phyloP scores from a whole-genome alignment of 768 basidiomycete species.

The Tylopilus felleus region DNA sequence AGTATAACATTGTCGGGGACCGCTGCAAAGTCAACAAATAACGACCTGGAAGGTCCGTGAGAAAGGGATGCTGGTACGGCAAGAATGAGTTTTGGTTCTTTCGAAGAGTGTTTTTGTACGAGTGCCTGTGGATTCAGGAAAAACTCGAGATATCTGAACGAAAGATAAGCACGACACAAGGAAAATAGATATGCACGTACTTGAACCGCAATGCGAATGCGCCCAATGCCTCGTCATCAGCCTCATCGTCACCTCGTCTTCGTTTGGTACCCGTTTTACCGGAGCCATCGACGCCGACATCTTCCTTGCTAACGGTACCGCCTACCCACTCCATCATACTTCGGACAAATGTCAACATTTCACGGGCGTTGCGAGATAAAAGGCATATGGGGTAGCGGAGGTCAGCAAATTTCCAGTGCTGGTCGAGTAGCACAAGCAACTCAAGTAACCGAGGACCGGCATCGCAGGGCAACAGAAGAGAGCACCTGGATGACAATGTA shows the following conservation, averaged over 20 bases:
- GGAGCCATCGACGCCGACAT: conserved; percentile 76
- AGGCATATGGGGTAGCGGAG: conserved; percentile 88
- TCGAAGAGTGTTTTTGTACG: conserved; percentile 76
- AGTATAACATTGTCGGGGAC: conserved; percentile 84
- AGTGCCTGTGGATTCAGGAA: conserved; percentile 82
- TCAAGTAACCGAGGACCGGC: conserved; percentile 94
- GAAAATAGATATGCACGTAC: conserved; percentile 42
- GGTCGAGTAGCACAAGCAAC: conserved; percentile 91
- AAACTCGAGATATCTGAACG: conserved; percentile 80
- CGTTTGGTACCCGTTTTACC: conserved; percentile 49
- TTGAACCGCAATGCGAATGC: conserved; percentile 86
- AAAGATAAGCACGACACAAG: conserved; percentile 1
- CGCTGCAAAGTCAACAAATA: conserved; percentile 85
- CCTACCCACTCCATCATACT: conserved; percentile 99
- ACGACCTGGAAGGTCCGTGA: conserved; percentile 81
- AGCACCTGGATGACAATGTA: conserved; percentile 76
- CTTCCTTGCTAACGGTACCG: conserved; percentile 89
- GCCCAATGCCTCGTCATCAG: conserved; percentile 79
- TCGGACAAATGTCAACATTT: conserved; percentile 90
- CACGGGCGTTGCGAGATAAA: conserved; percentile 84
- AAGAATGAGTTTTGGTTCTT: conserved; percentile 89
- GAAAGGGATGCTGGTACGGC: conserved; percentile 92
- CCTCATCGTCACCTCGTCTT: conserved; percentile 63
- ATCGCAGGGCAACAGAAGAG: conserved; percentile 88
- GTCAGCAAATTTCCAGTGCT: conserved; percentile 92